These are phyloP conservation scores for Aspergillus uvarum DNA, from an alignment of 2,329 filamentous ascomycete species.

Conservation along the genomic window DNA sequence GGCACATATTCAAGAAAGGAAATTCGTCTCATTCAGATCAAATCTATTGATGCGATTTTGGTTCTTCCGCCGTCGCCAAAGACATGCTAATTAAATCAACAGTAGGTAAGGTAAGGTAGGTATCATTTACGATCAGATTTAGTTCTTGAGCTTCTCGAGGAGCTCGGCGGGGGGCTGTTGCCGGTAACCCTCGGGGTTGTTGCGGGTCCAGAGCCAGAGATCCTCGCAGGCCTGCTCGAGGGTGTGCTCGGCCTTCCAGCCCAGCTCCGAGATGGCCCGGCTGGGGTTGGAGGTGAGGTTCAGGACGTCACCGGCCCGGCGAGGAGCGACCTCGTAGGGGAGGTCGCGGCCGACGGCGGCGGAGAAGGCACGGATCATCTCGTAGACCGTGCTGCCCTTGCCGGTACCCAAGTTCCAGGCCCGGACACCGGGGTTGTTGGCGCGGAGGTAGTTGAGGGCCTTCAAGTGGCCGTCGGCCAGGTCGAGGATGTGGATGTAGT, in stretches of 20 bases:
- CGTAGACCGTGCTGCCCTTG: conserved; percentile 90
- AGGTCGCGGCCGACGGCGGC: conserved; percentile 80
- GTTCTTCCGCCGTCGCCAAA: not conserved
- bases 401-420: conserved; percentile 97
- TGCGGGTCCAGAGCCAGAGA: conserved; percentile 94
- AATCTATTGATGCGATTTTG: conserved; percentile 7
- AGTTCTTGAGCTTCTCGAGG: conserved; percentile 55
- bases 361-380: conserved; percentile 96
- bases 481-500: conserved; percentile 67
- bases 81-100: not conserved
- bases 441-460: conserved; percentile 67
- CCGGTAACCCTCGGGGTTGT: conserved; percentile 93
- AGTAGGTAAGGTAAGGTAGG: not conserved
- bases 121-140: conserved; percentile 13
- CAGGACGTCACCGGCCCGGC: conserved; percentile 85
- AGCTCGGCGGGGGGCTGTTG: conserved; percentile 86
- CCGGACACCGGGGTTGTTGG: conserved; percentile 72
- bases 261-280: conserved; percentile 81
- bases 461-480: conserved; percentile 57
- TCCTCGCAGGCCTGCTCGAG: conserved; percentile 93
- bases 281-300: conserved; percentile 90
- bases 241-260: conserved; percentile 87
- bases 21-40: conserved; percentile 38
- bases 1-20: conserved; percentile 25
- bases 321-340: conserved; percentile 78